phyloP scores from a whole-genome alignment of 1,284 basidiomycete genomes.

The Heterobasidion occidentale region DNA sequence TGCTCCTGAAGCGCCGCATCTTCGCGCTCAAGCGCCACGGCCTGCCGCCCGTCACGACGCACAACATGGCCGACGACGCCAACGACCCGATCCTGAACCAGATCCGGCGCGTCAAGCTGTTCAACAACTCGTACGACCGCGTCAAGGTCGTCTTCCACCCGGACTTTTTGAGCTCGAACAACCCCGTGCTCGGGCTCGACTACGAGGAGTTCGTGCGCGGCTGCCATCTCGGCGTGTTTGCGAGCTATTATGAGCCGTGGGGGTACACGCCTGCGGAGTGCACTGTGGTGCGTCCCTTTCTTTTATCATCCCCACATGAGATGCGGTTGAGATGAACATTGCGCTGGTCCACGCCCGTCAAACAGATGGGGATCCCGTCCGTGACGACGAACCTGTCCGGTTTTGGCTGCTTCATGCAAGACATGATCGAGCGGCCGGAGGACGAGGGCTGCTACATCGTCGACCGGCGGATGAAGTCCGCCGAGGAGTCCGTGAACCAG shows the following conservation, averaged over 20 bases:
- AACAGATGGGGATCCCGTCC: conserved; percentile 92
- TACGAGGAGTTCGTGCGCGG: conserved; percentile 99
- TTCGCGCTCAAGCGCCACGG: conserved; percentile 94
- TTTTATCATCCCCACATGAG: not conserved
- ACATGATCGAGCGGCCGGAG: conserved; percentile 87
- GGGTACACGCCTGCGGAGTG: conserved; percentile 85
- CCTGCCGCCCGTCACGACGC: conserved; percentile 89
- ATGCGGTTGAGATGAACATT: conserved; percentile 8
- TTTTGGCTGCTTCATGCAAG: conserved; percentile 98
- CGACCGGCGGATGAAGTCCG: conserved; percentile 83
- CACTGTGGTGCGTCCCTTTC: conserved; percentile 54
- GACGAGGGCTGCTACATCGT: conserved; percentile 94
- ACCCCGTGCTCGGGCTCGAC: conserved; percentile 93
- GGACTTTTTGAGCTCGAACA: conserved; percentile 96
- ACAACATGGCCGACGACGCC: conserved; percentile 95
- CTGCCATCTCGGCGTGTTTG: conserved; percentile 97
- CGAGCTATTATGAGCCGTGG: conserved; percentile 94
- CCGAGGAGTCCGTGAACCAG: conserved; percentile 86
- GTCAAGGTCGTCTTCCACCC: conserved; percentile 99
- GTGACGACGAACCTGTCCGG: conserved; percentile 97
- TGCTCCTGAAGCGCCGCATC: conserved; percentile 93
- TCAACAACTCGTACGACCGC: conserved; percentile 77
- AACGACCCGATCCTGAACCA: conserved; percentile 94
- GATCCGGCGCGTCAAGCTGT: conserved; percentile 87
- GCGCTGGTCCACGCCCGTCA: not conserved